Conservation (phyloP, 176 grass and related monocot species). For the Phoenix roebelenii region DNA sequence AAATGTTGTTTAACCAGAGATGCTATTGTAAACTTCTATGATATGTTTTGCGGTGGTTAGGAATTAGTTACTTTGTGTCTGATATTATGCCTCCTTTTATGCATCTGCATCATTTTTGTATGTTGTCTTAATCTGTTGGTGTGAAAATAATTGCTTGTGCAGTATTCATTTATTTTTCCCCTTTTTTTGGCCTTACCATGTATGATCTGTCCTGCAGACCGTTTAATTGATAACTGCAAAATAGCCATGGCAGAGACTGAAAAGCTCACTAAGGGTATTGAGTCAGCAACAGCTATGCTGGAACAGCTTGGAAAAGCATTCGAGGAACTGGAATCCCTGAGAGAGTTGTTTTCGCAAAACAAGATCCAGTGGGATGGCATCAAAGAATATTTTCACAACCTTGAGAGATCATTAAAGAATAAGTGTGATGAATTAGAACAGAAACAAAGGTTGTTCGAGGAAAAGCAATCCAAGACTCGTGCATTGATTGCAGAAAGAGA, state of each 20-base stretch:
- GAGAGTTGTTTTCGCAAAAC: slow-evolving; percentile 43
- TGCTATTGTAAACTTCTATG: too few species aligned
- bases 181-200: too few species aligned
- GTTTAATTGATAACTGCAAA: too few species aligned
- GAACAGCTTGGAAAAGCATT: slow-evolving; percentile 66
- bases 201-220: too few species aligned
- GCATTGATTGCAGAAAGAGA: slow-evolving; percentile 63
- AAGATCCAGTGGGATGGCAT: slow-evolving; percentile 57
- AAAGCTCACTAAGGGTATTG: slow-evolving; percentile 25
- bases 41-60: too few species aligned
- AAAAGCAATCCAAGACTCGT: slow-evolving; percentile 35
- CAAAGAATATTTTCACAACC: slow-evolving; percentile 46
- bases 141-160: too few species aligned
- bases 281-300: slow-evolving; percentile 33
- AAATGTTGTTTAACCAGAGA: too few species aligned
- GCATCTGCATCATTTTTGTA: too few species aligned
- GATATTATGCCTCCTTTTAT: too few species aligned
- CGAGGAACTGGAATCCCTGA: slow-evolving; percentile 57
- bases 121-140: too few species aligned
- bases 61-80: too few species aligned
- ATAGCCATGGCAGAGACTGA: slow-evolving; percentile 21
- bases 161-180: too few species aligned
- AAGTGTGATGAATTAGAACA: slow-evolving; percentile 66
- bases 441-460: slow-evolving; percentile 52
- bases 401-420: slow-evolving; percentile 56